Evolutionary conservation across 352 stramenopile species (phyloP), one percentile per base, ranked within the genome.

Genomic region (Blastocystis sp.): DNA sequence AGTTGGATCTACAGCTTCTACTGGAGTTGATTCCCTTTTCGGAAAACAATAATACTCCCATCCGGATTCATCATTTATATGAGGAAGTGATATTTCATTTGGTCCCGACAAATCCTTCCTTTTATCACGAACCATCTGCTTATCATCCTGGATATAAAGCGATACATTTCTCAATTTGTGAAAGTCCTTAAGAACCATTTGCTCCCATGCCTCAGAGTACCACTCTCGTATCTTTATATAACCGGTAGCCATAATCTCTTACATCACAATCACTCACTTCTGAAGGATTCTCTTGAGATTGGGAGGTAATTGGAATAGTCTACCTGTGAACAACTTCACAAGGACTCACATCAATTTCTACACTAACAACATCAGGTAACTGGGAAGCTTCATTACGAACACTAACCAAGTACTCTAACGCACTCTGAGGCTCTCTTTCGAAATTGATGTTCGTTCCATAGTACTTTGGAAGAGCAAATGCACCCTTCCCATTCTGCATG

Each of bases 21-120:
- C 13, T 2, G 24, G 22, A 22, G 27, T 1, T 37, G 22, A 40
- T 22, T 62, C n/a, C 19, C 22, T 4, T 37, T 51, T 76, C n/a
- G 51, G 73, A 68, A 84, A 84, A 57, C 73, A 84, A 42, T 84
- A 84, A 17, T 84, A 84, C 53, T 84, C 73, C 73, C 73, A 84
- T 33, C 73, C 73, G 24, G 30, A 69, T 53, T 84, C 73, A 40
- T 84, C 73, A 42, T 84, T 84, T 37, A 66, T 44, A 66, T 84
- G 73, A 15, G 73, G 73, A 42, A 84, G 68, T 19, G 53, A 35
- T 3, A 48, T 19, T 27, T 58, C 35, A 33, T 33, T 17, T 4
- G n/a, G 15, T n/a, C 30, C 30, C 15, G 53, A 27, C 24, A 9
- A 40, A 19, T 37, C 33, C 22, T 84, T 11, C 51, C 30, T 66